These are phyloP conservation scores for Emergomyces orientalis DNA, from an alignment of 2,329 filamentous ascomycete species.

Conservation along the genomic window DNA sequence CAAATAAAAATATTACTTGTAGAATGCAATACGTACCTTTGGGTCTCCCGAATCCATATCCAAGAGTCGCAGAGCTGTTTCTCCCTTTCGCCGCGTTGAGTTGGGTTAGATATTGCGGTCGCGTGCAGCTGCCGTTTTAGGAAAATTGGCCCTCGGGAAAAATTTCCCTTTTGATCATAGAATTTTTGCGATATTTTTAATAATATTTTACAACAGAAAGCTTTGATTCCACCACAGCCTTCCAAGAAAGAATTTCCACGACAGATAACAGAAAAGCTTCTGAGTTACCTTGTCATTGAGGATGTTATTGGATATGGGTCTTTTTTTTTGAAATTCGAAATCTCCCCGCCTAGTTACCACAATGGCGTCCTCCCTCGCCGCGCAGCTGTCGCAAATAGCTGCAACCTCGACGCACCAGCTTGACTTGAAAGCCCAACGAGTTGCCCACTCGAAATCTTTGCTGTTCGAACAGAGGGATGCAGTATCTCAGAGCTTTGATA, in stretches of 20 bases:
- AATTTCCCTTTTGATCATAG: conserved; percentile 18
- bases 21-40: conserved; percentile 23
- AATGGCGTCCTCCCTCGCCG: conserved; percentile 81
- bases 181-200: conserved; percentile 18
- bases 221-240: background rate
- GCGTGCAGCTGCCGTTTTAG: conserved; percentile 16
- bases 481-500: conserved; percentile 80
- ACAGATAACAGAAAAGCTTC: background rate
- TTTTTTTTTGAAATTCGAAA: conserved; percentile 4
- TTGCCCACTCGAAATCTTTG: conserved; percentile 84
- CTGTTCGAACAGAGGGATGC: conserved; percentile 85
- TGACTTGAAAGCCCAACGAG: conserved; percentile 86
- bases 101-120: conserved; percentile 9
- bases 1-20: background rate
- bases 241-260: background rate
- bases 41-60: conserved; percentile 31
- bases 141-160: conserved; percentile 18
- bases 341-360: conserved; percentile 15
- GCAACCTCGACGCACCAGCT: conserved; percentile 82
- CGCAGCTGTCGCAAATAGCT: conserved; percentile 88
- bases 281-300: background rate
- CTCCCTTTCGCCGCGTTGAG: conserved; percentile 11
- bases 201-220: conserved; percentile 8
- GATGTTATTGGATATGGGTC: conserved; percentile 1
- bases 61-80: conserved; percentile 16